These are phyloP conservation scores for Vitis hybrid DNA, from an alignment of 177 flowering plant genomes.

Conservation along the genomic window DNA sequence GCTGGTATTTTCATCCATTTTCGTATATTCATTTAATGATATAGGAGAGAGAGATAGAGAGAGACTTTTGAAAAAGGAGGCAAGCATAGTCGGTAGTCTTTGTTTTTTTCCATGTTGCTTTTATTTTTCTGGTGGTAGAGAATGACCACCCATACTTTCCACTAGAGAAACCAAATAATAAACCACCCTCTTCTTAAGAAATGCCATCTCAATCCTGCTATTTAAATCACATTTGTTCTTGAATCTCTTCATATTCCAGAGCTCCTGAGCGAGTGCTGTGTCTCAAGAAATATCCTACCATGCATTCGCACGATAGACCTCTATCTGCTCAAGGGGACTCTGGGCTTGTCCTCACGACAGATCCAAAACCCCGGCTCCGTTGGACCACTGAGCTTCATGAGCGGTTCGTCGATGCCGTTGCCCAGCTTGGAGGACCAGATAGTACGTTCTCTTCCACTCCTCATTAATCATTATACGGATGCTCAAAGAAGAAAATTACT, in stretches of 20 bases:
- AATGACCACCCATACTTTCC: conserved; percentile 10
- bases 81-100: too few relatives aligned
- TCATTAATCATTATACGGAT: too few relatives aligned
- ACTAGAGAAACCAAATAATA: conserved; percentile 6
- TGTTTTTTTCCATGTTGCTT: too few relatives aligned
- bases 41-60: too few relatives aligned
- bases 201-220: conserved; percentile 70
- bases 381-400: conserved; percentile 99
- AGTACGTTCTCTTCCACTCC: conserved; percentile 40
- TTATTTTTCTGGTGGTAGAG: too few relatives aligned
- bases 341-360: conserved; percentile 95
- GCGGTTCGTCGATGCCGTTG: conserved; percentile 94
- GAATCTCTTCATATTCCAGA: conserved; percentile 54
- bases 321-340: conserved; percentile 96
- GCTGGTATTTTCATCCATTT: too few relatives aligned
- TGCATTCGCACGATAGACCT: conserved; percentile 72
- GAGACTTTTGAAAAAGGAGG: too few relatives aligned
- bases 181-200: conserved; percentile 38
- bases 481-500: too few relatives aligned
- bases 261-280: conserved; percentile 62
- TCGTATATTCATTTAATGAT: too few relatives aligned
- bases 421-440: conserved; percentile 98
- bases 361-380: conserved; percentile 96
- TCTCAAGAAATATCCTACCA: conserved; percentile 73
- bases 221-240: conserved; percentile 76